A percentile compares a stretch with the other conserved stretches of the same genome.
Conservation (phyloP, 1,284 basidiomycete species). For the Cryptococcus sp. region DNA sequence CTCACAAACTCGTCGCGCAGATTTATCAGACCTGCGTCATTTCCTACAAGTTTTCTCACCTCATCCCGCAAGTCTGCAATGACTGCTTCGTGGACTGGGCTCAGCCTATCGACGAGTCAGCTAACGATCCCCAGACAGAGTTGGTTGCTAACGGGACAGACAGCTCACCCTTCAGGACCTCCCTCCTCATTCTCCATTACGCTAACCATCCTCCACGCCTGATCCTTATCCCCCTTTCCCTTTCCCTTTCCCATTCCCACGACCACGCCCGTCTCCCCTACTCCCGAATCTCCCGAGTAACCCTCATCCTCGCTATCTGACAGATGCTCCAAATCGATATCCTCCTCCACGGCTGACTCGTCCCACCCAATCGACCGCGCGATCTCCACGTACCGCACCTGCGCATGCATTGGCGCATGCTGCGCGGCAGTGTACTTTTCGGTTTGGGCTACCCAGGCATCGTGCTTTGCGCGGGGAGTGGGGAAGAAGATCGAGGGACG, state of each 20-base stretch:
- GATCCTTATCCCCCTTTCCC: background rate
- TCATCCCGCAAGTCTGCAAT: slow-evolving; percentile 58
- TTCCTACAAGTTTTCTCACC: slow-evolving; percentile 55
- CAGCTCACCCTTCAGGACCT: slow-evolving; percentile 8
- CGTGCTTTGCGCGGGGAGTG: slow-evolving; percentile 79
- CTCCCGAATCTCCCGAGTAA: slow-evolving; percentile 18
- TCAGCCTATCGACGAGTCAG: slow-evolving; percentile 11
- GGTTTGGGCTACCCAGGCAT: slow-evolving; percentile 67
- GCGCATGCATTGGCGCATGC: slow-evolving; percentile 53
- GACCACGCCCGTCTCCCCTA: slow-evolving; percentile 55
- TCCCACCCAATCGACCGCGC: slow-evolving; percentile 67
- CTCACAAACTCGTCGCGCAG: slow-evolving; percentile 63
- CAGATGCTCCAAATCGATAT: slow-evolving; percentile 16
- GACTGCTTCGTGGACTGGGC: slow-evolving; percentile 61
- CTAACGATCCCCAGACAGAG: slow-evolving; percentile 43
- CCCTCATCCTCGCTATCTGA: slow-evolving; percentile 46
- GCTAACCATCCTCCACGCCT: slow-evolving; percentile 13
- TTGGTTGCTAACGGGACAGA: slow-evolving; percentile 38
- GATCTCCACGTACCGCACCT: slow-evolving; percentile 63
- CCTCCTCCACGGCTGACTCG: slow-evolving; percentile 13
- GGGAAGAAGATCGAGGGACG: slow-evolving; percentile 79
- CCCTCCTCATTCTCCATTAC: slow-evolving; percentile 18
- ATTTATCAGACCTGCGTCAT: slow-evolving; percentile 52
- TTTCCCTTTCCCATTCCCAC: slow-evolving; percentile 61
- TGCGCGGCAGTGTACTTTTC: slow-evolving; percentile 54